Conservation (phyloP, 2,329 filamentous ascomycete genomes). For the Colletotrichum zoysiae region DNA sequence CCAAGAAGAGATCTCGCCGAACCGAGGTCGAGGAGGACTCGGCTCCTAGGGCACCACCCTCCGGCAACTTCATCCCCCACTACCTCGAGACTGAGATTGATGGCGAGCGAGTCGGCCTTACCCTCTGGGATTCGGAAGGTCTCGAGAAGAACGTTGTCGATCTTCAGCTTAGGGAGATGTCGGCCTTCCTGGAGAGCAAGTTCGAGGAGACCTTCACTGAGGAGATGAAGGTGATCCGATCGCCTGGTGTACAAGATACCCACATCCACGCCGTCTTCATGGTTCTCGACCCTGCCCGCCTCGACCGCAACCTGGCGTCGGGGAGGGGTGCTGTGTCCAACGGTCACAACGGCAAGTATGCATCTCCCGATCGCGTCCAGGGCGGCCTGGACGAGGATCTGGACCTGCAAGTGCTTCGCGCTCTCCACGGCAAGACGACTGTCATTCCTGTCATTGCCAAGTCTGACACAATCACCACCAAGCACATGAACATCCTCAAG, state of each 20-base stretch:
- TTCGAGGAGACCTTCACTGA: conserved; percentile 98
- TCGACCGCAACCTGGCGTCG: conserved; percentile 84
- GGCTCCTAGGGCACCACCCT: conserved; percentile 56
- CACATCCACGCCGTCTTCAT: conserved; percentile 98
- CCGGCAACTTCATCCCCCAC: conserved; percentile 84
- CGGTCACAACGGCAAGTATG: conserved; percentile 64
- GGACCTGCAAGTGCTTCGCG: conserved; percentile 89
- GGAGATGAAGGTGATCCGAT: conserved; percentile 96
- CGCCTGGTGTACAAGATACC: conserved; percentile 92
- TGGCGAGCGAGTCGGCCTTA: conserved; percentile 89
- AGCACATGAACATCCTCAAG: conserved; percentile 94
- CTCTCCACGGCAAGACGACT: conserved; percentile 91
- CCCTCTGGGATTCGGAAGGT: conserved; percentile 96
- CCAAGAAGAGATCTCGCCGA: conserved; percentile 76
- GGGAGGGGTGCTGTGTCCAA: conserved; percentile 67
- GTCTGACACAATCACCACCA: conserved; percentile 94
- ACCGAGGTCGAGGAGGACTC: conserved; percentile 67
- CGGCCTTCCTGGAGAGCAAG: conserved; percentile 93
- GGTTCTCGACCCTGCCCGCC: conserved; percentile 85
- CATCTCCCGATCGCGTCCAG: conserved; percentile 58
- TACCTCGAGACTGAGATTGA: conserved; percentile 97
- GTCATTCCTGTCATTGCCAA: conserved; percentile 97
- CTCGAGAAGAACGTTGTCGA: conserved; percentile 96
- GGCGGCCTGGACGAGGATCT: conserved; percentile 88
- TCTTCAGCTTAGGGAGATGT: conserved; percentile 91